A percentile compares a stretch with the other conserved stretches of the same genome.
Evolutionary conservation across 768 basidiomycete genomes (phyloP).

Genomic region (Boletellus sp.): DNA sequence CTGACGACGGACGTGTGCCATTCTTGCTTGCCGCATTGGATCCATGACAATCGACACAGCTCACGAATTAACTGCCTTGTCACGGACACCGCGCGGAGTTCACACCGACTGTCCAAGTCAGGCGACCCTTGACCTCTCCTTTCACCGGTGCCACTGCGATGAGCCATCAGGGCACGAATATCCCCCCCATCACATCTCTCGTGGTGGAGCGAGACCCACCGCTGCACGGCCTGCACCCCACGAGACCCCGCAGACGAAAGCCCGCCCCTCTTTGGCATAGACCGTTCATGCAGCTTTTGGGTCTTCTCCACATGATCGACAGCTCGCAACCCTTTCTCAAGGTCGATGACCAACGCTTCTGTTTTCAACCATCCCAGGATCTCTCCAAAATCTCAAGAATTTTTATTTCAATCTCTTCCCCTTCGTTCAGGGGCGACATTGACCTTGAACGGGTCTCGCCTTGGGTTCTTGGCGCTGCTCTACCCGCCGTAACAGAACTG

Average conservation of each 20-base stretch:
- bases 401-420: conserved; percentile 9
- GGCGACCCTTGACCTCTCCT: conserved; percentile 6
- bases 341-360: conserved; percentile 1
- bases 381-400: conserved; percentile 9
- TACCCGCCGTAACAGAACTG: background rate
- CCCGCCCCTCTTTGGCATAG: conserved; percentile 2
- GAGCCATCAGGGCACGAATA: background rate
- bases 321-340: background rate
- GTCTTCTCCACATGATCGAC: conserved; percentile 2
- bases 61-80: background rate
- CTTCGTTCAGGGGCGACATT: background rate
- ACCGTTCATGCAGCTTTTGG: conserved; percentile 12
- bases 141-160: conserved; percentile 11
- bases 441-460: background rate
- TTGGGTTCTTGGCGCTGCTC: background rate
- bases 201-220: background rate
- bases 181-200: conserved; percentile 7
- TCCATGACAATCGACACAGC: too few relatives aligned
- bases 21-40: too few relatives aligned
- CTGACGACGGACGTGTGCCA: too few relatives aligned
- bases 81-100: background rate
- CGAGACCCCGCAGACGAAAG: background rate
- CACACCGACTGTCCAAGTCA: conserved; percentile 1
- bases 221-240: too few relatives aligned
- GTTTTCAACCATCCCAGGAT: conserved; percentile 14